Percentiles rank a stretch among this genome's conserved stretches.
phyloP scores from a whole-genome alignment of 495 filamentous ascomycete genomes.

The Staphylotrichum longicolle region DNA sequence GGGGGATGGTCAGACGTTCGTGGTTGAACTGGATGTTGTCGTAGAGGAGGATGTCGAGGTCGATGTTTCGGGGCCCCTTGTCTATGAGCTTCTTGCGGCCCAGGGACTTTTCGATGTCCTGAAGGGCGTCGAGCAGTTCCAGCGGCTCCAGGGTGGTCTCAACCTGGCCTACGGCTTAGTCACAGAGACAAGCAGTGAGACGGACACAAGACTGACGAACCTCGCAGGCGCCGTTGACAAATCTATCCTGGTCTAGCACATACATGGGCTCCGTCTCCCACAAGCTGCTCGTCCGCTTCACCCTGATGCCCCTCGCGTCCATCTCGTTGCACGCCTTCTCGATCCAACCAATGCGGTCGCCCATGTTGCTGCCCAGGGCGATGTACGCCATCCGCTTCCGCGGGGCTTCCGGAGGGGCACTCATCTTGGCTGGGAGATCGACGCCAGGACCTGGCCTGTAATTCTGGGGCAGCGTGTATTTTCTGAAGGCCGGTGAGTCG shows the following conservation, averaged over 20 bases:
- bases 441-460: conserved; percentile 11
- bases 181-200: not conserved
- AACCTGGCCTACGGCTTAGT: conserved; percentile 53
- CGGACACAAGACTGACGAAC: conserved; percentile 47
- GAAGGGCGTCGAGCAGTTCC: conserved; percentile 72
- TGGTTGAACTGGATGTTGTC: conserved; percentile 63
- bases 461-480: conserved; percentile 28
- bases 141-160: conserved; percentile 75
- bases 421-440: conserved; percentile 22
- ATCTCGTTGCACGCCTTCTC: conserved; percentile 78
- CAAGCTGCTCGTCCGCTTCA: conserved; percentile 78
- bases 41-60: conserved; percentile 91
- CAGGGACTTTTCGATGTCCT: conserved; percentile 74
- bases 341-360: conserved; percentile 79
- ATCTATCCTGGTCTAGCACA: conserved; percentile 79
- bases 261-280: conserved; percentile 99
- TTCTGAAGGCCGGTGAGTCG: conserved; percentile 25
- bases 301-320: conserved; percentile 63
- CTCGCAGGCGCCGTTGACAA: conserved; percentile 93
- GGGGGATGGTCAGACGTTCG: conserved; percentile 76
- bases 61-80: conserved; percentile 90
- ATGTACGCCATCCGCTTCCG: conserved; percentile 61
- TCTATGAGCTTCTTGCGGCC: conserved; percentile 82
- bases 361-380: conserved; percentile 90
- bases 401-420: conserved; percentile 7